Percentiles rank a stretch among this genome's conserved stretches.
phyloP scores from a whole-genome alignment of 768 basidiomycete species.

The Phanerodontia chrysosporium region DNA sequence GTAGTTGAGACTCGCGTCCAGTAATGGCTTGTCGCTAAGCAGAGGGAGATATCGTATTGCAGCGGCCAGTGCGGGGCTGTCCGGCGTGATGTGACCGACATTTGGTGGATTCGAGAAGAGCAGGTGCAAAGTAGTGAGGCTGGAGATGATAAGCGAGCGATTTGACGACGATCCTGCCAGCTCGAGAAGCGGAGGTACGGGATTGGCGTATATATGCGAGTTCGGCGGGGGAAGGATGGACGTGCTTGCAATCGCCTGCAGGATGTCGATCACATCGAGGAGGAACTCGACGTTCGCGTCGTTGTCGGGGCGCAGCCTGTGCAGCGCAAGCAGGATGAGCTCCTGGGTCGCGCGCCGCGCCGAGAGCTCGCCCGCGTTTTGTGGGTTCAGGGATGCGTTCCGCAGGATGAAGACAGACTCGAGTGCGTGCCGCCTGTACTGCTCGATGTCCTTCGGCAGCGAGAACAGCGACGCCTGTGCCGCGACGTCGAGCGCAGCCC shows the following conservation, averaged over 20 bases:
- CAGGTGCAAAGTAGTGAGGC: constrained; percentile 55
- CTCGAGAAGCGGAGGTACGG: constrained; percentile 51
- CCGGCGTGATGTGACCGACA: constrained; percentile 43
- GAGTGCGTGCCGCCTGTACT: constrained; percentile 69
- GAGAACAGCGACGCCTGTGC: constrained; percentile 52
- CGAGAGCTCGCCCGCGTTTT: constrained; percentile 59
- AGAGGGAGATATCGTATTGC: constrained; percentile 73
- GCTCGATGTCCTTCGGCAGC: constrained; percentile 41
- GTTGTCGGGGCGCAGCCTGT: constrained; percentile 52
- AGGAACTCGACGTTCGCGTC: constrained; percentile 73
- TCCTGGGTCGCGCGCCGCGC: constrained; percentile 58
- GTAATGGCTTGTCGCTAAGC: constrained; percentile 60
- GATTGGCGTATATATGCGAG: constrained; percentile 34
- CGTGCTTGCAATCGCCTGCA: constrained; percentile 55
- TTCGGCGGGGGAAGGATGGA: constrained; percentile 35
- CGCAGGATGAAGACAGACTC: constrained; percentile 84
- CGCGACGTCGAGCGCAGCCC: constrained; percentile 47
- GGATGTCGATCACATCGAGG: constrained; percentile 65
- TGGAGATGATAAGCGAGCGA: constrained; percentile 69
- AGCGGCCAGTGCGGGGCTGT: constrained; percentile 57
- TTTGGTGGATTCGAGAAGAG: constrained; percentile 63
- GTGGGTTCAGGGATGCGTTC: constrained; percentile 73
- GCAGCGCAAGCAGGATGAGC: constrained; percentile 61
- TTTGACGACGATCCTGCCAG: constrained; percentile 60
- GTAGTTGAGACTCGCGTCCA: constrained; percentile 71